Evolutionary conservation across 2,329 filamentous ascomycete genomes (phyloP).

Genomic region (Aureobasidium lini): DNA sequence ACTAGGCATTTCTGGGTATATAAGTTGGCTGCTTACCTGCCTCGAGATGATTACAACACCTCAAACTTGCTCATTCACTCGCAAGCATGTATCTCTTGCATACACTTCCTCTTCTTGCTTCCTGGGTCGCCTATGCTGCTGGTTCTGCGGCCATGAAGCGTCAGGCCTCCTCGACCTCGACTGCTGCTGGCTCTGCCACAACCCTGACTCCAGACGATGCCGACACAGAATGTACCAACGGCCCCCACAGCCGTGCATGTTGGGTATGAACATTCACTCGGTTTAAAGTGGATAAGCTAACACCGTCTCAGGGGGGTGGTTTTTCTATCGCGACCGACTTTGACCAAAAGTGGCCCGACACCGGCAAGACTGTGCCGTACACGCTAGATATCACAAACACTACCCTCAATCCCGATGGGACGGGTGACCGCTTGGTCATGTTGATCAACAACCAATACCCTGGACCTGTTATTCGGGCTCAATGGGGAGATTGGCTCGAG

Average conservation of each 20-base stretch:
- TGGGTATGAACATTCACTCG: not conserved
- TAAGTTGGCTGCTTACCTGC: not conserved
- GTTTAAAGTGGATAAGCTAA: not conserved
- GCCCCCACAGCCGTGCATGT: not conserved
- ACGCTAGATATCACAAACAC: constrained; percentile 37
- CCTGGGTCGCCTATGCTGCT: constrained; percentile 4
- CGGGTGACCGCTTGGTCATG: constrained; percentile 22
- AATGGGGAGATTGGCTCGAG: constrained; percentile 41
- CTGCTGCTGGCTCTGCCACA: not conserved
- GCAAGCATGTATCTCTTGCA: constrained; percentile 6
- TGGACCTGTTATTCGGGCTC: constrained; percentile 45
- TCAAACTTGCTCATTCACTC: constrained; percentile 5
- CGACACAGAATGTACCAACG: not conserved
- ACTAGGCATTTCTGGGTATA: not conserved
- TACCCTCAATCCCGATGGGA: constrained; percentile 40
- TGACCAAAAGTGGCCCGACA: constrained; percentile 26
- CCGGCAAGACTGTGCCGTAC: constrained; percentile 30
- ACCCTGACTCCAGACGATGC: not conserved
- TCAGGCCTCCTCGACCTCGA: not conserved
- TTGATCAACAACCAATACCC: constrained; percentile 59
- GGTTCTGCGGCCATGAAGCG: not conserved
- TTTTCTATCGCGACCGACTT: constrained; percentile 29
- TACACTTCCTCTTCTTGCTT: not conserved
- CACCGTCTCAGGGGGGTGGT: constrained; percentile 23
- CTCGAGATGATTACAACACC: not conserved